Base-by-base conservation (phyloP, 305 asterid species). In the Rubia balearica region DNA sequence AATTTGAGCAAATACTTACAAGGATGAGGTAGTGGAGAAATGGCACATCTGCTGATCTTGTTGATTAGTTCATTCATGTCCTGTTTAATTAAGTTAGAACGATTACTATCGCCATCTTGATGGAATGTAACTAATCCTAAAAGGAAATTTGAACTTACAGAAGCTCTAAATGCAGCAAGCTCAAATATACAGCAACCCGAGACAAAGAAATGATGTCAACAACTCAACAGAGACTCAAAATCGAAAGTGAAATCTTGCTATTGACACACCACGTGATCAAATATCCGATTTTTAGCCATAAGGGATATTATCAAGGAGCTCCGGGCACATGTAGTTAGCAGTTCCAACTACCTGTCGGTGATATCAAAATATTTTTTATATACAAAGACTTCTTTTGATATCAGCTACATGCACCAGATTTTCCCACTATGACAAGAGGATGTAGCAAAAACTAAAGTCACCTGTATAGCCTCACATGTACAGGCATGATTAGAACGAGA, bases 271-370 rank as follows among this genome's bases (percentile, higher is more conserved):
- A 8, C 91, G 89, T n/a, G 97, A 90, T 97, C 98, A 95, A 75
- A 91, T 88, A 85, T 95, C 98, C 9, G 98, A 91, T 85, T 89
- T 94, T 79, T 91, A 91, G 75, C 96, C 95, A 75, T 91, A 93
- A 22, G 96, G 96, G 61, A 77, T 80, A 70, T 85, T 89, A 27
- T 88, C 80, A 77, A 91, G 90, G 78, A 88, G 91, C 85, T 93
- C 98, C 14, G 97, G 99, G 82, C 96, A 89, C 90, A 91, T 89
- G 81, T 90, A 89, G 71, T 85, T 90, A 42, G 96, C 87, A 27
- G 86, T 89, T 42, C 98, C 96, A 16, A 75, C 92, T 69, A 80
- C 95, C 99, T 94, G 83, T 75, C 71, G 19, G 30, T 56, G 43
- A 24, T 41, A 8, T n/a, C 41, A 30, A 42, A 48, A 8, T 7